Conservation (phyloP, 148 eudicot genomes). For the Arbutus unedo region DNA sequence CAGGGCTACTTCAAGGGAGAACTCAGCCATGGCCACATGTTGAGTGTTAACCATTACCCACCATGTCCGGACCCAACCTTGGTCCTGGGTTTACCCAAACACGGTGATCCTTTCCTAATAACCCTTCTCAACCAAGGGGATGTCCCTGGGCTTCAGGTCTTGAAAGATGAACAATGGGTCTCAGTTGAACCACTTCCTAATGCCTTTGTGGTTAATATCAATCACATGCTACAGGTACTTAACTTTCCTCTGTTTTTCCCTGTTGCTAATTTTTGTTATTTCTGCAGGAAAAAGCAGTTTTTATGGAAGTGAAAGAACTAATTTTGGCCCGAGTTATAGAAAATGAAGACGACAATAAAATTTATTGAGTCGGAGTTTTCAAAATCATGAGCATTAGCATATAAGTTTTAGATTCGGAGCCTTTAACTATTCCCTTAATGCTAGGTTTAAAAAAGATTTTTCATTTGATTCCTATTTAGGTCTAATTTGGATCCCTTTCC, state of each 20-base stretch:
- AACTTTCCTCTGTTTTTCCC: too few species aligned
- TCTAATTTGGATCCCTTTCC: too few species aligned
- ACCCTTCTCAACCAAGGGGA: slow-evolving; percentile 18
- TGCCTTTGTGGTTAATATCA: slow-evolving; percentile 13
- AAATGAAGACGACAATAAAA: too few species aligned
- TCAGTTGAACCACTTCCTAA: slow-evolving; percentile 20
- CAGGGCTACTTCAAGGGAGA: slow-evolving; percentile 13
- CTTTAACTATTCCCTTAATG: too few species aligned
- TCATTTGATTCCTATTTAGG: too few species aligned
- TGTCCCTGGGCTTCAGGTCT: slow-evolving; percentile 18
- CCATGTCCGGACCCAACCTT: slow-evolving; percentile 29
- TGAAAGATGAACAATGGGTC: slow-evolving; percentile 19
- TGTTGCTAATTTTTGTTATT: not conserved
- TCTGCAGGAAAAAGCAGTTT: not conserved
- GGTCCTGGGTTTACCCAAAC: slow-evolving; percentile 19
- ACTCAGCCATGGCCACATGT: not conserved
- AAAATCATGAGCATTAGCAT: too few species aligned
- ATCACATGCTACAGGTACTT: slow-evolving; percentile 16
- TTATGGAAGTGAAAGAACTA: not conserved
- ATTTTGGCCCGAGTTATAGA: not conserved
- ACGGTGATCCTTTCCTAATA: slow-evolving; percentile 16
- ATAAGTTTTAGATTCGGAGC: too few species aligned
- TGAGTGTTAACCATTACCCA: slow-evolving; percentile 27
- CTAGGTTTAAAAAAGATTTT: too few species aligned
- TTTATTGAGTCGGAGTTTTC: too few species aligned